A percentile compares a stretch with the other conserved stretches of the same genome.
These are phyloP conservation scores for Hippophae gyantsensis DNA, from an alignment of 306 rosid genomes.

Conservation along the genomic window DNA sequence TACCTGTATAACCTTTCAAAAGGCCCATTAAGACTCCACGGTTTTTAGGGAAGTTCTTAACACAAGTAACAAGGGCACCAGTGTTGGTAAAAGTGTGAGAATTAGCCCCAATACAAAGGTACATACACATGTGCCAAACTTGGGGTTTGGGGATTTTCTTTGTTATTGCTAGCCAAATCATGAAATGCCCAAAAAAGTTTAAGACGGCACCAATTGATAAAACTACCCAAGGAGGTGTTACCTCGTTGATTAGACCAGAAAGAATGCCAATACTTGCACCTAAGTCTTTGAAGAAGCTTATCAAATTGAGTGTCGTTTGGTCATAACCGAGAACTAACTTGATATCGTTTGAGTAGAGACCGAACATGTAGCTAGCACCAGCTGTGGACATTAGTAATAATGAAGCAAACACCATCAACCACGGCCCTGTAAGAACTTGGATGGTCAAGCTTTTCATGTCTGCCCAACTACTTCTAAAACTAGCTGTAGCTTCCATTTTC, in stretches of 20 bases:
- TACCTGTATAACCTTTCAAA: constrained; percentile 49
- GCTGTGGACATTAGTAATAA: constrained; percentile 63
- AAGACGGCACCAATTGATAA: constrained; percentile 32
- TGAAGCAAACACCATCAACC: constrained; percentile 74
- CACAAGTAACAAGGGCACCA: constrained; percentile 47
- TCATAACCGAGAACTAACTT: constrained; percentile 53
- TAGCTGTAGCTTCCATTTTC: constrained; percentile 1
- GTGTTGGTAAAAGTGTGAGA: constrained; percentile 52
- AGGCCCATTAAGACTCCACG: constrained; percentile 43
- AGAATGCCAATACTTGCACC: constrained; percentile 65
- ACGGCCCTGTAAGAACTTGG: constrained; percentile 51
- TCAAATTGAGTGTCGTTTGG: constrained; percentile 67
- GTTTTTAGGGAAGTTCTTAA: constrained; percentile 42
- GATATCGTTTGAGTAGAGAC: constrained; percentile 56
- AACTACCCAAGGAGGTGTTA: constrained; percentile 70
- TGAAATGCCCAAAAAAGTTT: constrained; percentile 48
- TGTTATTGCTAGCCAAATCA: constrained; percentile 49
- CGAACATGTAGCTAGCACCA: constrained; percentile 82
- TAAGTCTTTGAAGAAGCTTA: constrained; percentile 80
- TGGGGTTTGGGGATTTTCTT: constrained; percentile 24
- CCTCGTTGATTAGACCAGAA: constrained; percentile 68
- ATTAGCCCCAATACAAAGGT: constrained; percentile 42
- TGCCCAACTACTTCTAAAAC: constrained; percentile 11
- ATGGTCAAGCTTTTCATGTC: constrained; percentile 21
- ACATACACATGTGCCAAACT: constrained; percentile 46